Evolutionary conservation across 805 yeast species (phyloP), one percentile per base, ranked within the genome.

Genomic region (Lipomyces yamanashiensis): DNA sequence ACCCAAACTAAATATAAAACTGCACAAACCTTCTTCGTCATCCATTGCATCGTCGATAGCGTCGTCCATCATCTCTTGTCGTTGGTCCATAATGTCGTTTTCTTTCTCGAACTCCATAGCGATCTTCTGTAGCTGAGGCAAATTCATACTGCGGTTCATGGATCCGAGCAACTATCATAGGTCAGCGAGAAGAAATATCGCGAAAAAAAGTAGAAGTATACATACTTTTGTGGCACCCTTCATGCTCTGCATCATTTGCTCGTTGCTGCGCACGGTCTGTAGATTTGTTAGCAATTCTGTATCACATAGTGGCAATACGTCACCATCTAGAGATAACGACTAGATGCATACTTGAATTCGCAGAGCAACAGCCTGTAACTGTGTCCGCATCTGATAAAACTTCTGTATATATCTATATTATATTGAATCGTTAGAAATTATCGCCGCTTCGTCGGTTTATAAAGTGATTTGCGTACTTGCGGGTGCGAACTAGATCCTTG

Each of bases 21-120:
- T 7, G 34, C 8, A 53, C 60, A n/a, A 7, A 68, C 71, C 89
- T 62, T 90, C 85, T 71, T 90, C 98, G 72, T 87, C 91, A 59
- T 88, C 96, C 95, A 95, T 91, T 19, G 95, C 89, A 75, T 93
- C 97, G 74, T 95, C 99, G 71, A 95, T 88, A 19, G 97, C 96
- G 74, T 95, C 99, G 74, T 95, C 99, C 89, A 95, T 95, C 85
- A 96, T 90, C 75, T 96, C 99, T 76, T 96, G 98, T 73, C 96
- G 87, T 78, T 95, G 99, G 76, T 93, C 98, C 98, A 95, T 95
- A 71, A 96, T 79, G 74, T 96, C 99, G 76, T 89, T 90, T 73
- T 93, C 96, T 72, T 85, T 86, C 72, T 95, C 96, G 76, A 95
- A 95, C 72, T 95, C 98, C 89, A 90, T 92, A 1, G 98, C 91